A percentile compares a stretch with the other conserved stretches of the same genome.
Conservation (phyloP, 176 grass and related monocot species). For the Carex cristatella region DNA sequence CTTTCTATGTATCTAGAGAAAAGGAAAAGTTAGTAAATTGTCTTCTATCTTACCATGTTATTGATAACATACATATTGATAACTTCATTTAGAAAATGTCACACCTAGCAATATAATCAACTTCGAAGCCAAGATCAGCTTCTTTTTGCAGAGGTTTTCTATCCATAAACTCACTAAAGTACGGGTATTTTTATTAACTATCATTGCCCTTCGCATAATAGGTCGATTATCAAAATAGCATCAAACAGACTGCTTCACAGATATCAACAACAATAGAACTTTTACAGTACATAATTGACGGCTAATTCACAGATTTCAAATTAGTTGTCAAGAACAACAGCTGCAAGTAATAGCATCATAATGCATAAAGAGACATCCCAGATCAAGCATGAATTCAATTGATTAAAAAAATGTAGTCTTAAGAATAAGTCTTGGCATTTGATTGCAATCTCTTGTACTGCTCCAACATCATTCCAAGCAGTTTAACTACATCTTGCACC, state of each 20-base stretch:
- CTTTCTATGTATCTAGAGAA: conserved; percentile 79
- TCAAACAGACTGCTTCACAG: conserved; percentile 8
- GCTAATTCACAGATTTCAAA: not conserved
- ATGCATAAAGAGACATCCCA: conserved; percentile 38
- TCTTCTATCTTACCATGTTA: not conserved
- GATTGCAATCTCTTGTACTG: conserved; percentile 78
- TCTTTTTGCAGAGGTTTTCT: conserved; percentile 93
- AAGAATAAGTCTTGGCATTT: conserved; percentile 91
- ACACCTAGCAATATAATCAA: conserved; percentile 95
- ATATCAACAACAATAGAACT: not conserved
- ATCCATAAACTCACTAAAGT: conserved; percentile 96
- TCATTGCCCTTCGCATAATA: conserved; percentile 54
- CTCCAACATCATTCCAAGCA: conserved; percentile 97
- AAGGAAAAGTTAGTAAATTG: not conserved
- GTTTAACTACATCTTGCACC: conserved; percentile 68
- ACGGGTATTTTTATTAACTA: conserved; percentile 86
- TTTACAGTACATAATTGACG: conserved; percentile 40
- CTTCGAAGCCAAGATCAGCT: conserved; percentile 86
- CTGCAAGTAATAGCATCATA: conserved; percentile 8
- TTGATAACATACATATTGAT: not conserved
- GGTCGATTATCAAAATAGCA: conserved; percentile 34
- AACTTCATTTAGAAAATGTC: not conserved
- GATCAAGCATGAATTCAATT: no score
- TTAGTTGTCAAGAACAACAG: not conserved
- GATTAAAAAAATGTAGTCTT: conserved; percentile 23